Base-by-base conservation (phyloP, 108 stramenopile genomes). In the Cyclostephanos invisitatus region DNA sequence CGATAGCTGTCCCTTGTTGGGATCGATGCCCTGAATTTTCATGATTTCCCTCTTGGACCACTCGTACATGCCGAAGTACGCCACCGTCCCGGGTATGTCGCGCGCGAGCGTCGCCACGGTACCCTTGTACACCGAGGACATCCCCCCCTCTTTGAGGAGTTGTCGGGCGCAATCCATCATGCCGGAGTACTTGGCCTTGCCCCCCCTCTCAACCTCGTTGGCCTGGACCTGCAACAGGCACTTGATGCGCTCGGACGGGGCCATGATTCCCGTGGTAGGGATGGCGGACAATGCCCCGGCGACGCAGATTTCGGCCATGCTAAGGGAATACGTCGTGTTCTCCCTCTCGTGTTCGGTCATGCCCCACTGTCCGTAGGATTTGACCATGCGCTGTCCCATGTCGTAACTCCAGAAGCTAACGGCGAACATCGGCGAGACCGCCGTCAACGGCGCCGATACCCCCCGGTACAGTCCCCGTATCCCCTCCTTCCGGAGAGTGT, bases 341-440 rank as follows among this genome's bases (percentile, higher is more conserved):
- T 32, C 49, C 55, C 72, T 61, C 37, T 86, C 59, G 37, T 82
- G 86, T 21, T 38, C 37, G 15, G 22, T 64, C 64, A 72, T 77
- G 24, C 57, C 68, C 62, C 49, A 49, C 36, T 74, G 66, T 14
- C 70, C 62, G 57, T 38, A 64, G 18, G 69, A 57, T 56, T 83
- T 75, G 8, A 90, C 84, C 29, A 82, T 48, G 2, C 80, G 78
- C 37, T 84, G 74, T n/a, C 93, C 96, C 38, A 93, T 49, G 54
- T 96, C 96, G 70, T 89, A 96, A 47, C 90, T 93, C 91, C 92
- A 97, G 80, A 97, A 97, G 58, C 78, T 86, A 8, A 93, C 67
- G n/a, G 96, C 96, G 70, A 94, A 97, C 44, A 93, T 94, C 27
- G 96, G 96, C 40, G 93, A 82, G 10, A 96, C 91, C 11, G 95